Evolutionary conservation across 2,329 filamentous ascomycete genomes (phyloP).

Genomic region (Acrodontium crateriforme): DNA sequence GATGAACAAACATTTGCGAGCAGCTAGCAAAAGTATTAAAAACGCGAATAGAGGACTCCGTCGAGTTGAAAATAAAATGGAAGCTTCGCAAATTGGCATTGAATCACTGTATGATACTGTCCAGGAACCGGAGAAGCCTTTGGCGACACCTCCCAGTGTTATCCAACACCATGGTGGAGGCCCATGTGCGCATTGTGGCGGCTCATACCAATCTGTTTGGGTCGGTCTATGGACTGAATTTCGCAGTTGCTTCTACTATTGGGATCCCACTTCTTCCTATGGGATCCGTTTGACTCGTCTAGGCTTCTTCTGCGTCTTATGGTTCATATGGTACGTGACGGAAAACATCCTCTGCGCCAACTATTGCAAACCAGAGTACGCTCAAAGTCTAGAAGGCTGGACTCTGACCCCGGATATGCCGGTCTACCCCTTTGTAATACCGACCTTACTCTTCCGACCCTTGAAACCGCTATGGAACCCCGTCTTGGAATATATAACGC

Average conservation of each 20-base stretch:
- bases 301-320: constrained; percentile 26
- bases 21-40: constrained; percentile 28
- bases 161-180: constrained; percentile 3
- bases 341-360: constrained; percentile 17
- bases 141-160: neutral
- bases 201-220: constrained; percentile 14
- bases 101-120: too few relatives aligned
- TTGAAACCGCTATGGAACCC: constrained; percentile 24
- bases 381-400: constrained; percentile 34
- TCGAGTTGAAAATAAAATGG: constrained; percentile 28
- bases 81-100: constrained; percentile 13
- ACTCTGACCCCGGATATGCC: constrained; percentile 40
- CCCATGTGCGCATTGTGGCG: constrained; percentile 14
- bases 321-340: constrained; percentile 34
- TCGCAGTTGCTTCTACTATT: constrained; percentile 15
- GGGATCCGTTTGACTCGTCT: constrained; percentile 23
- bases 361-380: constrained; percentile 38
- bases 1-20: constrained; percentile 28
- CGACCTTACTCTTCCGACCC: constrained; percentile 37
- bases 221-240: constrained; percentile 18
- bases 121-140: neutral
- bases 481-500: constrained; percentile 12
- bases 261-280: constrained; percentile 6
- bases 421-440: constrained; percentile 40
- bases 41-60: constrained; percentile 30